A percentile compares a stretch with the other conserved stretches of the same genome.
Evolutionary conservation across 345 rosid species (phyloP).

Genomic region (Citrus mangshanensis): DNA sequence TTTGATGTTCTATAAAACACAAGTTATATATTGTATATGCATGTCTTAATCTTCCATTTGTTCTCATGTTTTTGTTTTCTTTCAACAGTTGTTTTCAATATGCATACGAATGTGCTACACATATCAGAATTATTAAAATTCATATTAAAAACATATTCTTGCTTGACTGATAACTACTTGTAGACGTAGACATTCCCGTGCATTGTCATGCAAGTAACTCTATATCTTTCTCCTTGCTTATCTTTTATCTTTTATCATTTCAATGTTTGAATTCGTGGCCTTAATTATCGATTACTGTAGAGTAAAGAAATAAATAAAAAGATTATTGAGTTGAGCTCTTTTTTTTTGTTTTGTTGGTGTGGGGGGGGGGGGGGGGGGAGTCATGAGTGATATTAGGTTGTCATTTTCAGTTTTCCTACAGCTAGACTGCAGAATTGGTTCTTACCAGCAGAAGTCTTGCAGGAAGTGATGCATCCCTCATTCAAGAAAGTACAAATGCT

Average conservation of each 20-base stretch:
- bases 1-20: too few species aligned
- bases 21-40: too few species aligned
- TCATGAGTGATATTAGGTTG: background rate
- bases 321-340: too few species aligned
- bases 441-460: background rate
- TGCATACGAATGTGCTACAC: background rate
- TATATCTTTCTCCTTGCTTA: background rate
- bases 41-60: background rate
- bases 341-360: background rate
- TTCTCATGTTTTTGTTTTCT: slow-evolving; percentile 1
- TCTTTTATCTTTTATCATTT: background rate
- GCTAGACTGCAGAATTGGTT: background rate
- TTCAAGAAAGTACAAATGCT: background rate
- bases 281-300: background rate
- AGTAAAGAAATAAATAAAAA: background rate
- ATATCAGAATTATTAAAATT: background rate
- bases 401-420: background rate
- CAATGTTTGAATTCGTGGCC: background rate
- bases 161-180: slow-evolving; percentile 16
- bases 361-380: too few species aligned
- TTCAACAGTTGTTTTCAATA: background rate
- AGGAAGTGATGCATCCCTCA: background rate
- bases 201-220: slow-evolving; percentile 26
- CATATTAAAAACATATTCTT: background rate
- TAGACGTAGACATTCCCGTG: slow-evolving; percentile 32